A percentile compares a stretch with the other conserved stretches of the same genome.
These are phyloP conservation scores for Mycena sanguinolenta DNA, from an alignment of 768 basidiomycete genomes.

Conservation along the genomic window DNA sequence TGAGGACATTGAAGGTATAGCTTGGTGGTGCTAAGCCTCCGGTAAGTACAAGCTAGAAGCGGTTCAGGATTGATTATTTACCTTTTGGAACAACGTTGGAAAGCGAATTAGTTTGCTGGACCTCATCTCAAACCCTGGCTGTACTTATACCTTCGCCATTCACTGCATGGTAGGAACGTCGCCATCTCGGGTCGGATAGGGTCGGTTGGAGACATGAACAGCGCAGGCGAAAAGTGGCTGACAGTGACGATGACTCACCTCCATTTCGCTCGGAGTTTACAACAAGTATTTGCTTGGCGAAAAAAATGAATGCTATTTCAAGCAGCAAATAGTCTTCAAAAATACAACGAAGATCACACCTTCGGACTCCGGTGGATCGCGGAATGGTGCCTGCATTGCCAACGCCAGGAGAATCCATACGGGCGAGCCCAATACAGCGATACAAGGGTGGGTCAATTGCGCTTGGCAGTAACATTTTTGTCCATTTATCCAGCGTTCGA, in stretches of 20 bases:
- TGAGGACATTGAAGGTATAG: constrained; percentile 13
- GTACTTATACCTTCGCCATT: constrained; percentile 19
- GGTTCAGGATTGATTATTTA: not conserved
- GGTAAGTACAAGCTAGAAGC: not conserved
- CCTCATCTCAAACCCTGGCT: not conserved
- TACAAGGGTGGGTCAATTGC: not conserved
- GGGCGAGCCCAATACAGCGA: not conserved
- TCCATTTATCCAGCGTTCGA: not conserved
- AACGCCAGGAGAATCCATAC: not conserved
- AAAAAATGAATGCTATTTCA: not conserved
- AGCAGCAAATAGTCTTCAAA: not conserved
- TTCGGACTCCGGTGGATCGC: constrained; percentile 10
- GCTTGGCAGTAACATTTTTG: not conserved
- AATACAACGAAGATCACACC: constrained; percentile 5
- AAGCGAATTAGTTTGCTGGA: not conserved
- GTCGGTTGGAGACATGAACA: not conserved
- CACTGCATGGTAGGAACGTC: not conserved
- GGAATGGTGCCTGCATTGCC: not conserved
- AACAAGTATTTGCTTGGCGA: constrained; percentile 3
- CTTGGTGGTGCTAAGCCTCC: not conserved
- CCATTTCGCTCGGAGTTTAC: constrained; percentile 1
- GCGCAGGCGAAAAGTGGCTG: not conserved
- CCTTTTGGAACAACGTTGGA: not conserved
- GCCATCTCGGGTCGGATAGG: constrained; percentile 12
- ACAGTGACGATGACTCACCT: not conserved